These are phyloP conservation scores for Phytopythium chamaehyphon DNA, from an alignment of 352 stramenopile species.

Conservation along the genomic window DNA sequence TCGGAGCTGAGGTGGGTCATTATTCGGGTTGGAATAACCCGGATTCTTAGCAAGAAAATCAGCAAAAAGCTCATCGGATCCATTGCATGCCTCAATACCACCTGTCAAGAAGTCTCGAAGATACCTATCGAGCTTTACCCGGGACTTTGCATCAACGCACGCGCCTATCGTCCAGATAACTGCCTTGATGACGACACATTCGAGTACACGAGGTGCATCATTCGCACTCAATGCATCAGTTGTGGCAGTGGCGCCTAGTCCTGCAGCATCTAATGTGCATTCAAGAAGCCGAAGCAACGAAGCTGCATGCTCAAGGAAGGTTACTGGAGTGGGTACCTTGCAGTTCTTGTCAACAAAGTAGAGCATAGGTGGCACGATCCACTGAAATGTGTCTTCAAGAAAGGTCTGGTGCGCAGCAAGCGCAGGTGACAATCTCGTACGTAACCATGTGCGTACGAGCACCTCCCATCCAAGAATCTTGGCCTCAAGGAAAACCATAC, in stretches of 20 bases:
- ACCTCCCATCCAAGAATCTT: slow-evolving; percentile 91
- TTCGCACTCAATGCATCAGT: not conserved
- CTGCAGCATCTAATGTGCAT: slow-evolving; percentile 67
- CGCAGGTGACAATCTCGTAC: slow-evolving; percentile 35
- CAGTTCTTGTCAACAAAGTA: slow-evolving; percentile 92
- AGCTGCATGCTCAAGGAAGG: slow-evolving; percentile 88
- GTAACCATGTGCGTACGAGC: slow-evolving; percentile 85
- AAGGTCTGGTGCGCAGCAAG: slow-evolving; percentile 34
- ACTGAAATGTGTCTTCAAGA: slow-evolving; percentile 82
- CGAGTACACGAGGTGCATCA: slow-evolving; percentile 74
- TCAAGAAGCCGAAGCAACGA: slow-evolving; percentile 80
- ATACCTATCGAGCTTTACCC: slow-evolving; percentile 82
- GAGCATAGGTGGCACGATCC: slow-evolving; percentile 87
- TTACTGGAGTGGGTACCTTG: slow-evolving; percentile 79
- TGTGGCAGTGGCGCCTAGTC: slow-evolving; percentile 26
- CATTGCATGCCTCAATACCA: slow-evolving; percentile 19
- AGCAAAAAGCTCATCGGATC: slow-evolving; percentile 47
- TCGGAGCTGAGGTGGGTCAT: slow-evolving; percentile 7
- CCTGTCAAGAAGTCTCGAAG: slow-evolving; percentile 67
- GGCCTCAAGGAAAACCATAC: slow-evolving; percentile 92
- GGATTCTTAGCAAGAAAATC: slow-evolving; percentile 89
- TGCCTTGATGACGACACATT: slow-evolving; percentile 86
- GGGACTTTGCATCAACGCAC: slow-evolving; percentile 85
- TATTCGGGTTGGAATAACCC: slow-evolving; percentile 38
- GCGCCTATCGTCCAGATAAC: slow-evolving; percentile 90